A percentile compares a stretch with the other conserved stretches of the same genome.
Evolutionary conservation across 2,329 filamentous ascomycete species (phyloP).

Genomic region (Arthrinium puccinioides): DNA sequence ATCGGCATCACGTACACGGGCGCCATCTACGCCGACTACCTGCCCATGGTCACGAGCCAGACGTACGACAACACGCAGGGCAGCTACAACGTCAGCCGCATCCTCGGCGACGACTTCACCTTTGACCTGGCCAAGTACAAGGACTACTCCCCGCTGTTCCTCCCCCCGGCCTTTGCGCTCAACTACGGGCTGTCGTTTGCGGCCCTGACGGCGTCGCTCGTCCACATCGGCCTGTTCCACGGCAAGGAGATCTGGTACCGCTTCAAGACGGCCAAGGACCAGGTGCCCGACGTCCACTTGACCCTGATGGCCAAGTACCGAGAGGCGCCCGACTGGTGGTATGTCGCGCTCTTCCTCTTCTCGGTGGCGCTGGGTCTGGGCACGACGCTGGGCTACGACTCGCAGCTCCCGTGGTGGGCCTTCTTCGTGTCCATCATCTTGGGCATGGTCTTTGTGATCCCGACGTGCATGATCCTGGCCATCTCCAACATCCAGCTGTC

Average conservation of each 20-base stretch:
- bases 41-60: conserved; percentile 47
- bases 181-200: conserved; percentile 47
- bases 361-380: conserved; percentile 42
- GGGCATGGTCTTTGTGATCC: conserved; percentile 36
- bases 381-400: conserved; percentile 34
- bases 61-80: conserved; percentile 50
- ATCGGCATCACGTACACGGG: conserved; percentile 40
- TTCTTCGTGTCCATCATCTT: conserved; percentile 42
- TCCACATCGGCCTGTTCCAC: conserved; percentile 29
- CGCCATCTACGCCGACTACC: conserved; percentile 39
- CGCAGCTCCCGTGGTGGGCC: conserved; percentile 45
- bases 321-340: conserved; percentile 50
- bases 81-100: conserved; percentile 42
- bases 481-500: conserved; percentile 44
- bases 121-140: conserved; percentile 45
- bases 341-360: conserved; percentile 30
- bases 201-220: conserved; percentile 36
- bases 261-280: conserved; percentile 35
- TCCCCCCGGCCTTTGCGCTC: conserved; percentile 37
- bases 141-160: conserved; percentile 47
- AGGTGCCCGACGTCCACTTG: conserved; percentile 44
- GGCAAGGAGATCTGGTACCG: conserved; percentile 36
- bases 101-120: conserved; percentile 40
- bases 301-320: conserved; percentile 47
- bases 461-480: conserved; percentile 38